Base-by-base conservation (phyloP, 441 rosid genomes). In the Populus hybrid region DNA sequence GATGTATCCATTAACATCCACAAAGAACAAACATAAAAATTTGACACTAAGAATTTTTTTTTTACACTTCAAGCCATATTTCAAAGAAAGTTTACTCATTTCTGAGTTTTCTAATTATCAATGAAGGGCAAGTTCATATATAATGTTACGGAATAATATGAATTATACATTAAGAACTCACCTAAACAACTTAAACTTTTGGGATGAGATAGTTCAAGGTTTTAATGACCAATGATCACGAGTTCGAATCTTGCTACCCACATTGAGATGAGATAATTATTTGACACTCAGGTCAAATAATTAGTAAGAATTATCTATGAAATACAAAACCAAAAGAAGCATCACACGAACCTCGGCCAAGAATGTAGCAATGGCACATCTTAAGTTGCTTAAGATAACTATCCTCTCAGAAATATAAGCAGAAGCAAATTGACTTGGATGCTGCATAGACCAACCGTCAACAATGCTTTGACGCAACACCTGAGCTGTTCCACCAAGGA, bases 291-390 rank as follows among this genome's bases (percentile, higher is more conserved):
- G 11, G n/a, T 35, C 26, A 10, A 7, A 24, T 61, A 31, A 53
- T 36, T 20, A 12, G 20, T 14, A 33, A 16, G 59, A 69, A 65
- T 14, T 23, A 50, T 35, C 56, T 45, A 53, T 12, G 29, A 56
- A 77, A 35, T 59, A 70, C 53, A 68, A 40, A 40, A 40, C 45
- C 45, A 10, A 59, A 71, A 66, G 50, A n/a, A 70, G 31, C 23
- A 38, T 35, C 7, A 14, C 56, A 65, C 81, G 40, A 84, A 94
- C 98, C 99, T 94, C 91, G 16, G 97, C 97, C 82, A 95, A 86
- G 82, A 92, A 94, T 21, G 92, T 84, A 82, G 98, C 95, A 33
- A 94, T 88, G 3, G 87, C 88, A 78, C 83, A 86, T 89, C 93
- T 91, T 73, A 92, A 78, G 56, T 83, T 73, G 73, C 88, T 72